A percentile compares a stretch with the other conserved stretches of the same genome.
phyloP scores from a whole-genome alignment of 768 basidiomycete species.

The Lepiota venenata region DNA sequence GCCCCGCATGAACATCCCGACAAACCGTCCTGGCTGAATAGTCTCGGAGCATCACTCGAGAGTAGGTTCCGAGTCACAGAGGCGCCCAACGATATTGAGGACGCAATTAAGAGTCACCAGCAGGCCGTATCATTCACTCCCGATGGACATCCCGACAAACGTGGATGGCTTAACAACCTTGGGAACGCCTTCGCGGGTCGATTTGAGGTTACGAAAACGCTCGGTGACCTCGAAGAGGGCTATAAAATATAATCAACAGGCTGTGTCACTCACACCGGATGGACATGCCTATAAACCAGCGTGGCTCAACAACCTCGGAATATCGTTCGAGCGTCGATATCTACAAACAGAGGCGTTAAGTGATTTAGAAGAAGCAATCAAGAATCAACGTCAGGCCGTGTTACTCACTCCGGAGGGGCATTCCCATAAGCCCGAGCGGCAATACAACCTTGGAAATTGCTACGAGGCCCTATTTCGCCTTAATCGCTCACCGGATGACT shows the following conservation, averaged over 20 bases:
- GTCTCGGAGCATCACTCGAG: neutral
- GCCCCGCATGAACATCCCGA: neutral
- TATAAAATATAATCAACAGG: conserved; percentile 11
- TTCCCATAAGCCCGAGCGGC: too few relatives aligned
- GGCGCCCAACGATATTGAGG: neutral
- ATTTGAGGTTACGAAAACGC: neutral
- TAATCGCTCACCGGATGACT: neutral
- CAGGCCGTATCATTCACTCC: neutral
- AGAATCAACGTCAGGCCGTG: conserved; percentile 7
- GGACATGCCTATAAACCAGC: conserved; percentile 6
- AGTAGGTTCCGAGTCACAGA: neutral
- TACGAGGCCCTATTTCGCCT: neutral
- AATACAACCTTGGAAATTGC: neutral
- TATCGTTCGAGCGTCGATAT: conserved; percentile 13
- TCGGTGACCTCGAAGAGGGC: conserved; percentile 14
- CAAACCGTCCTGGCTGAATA: neutral
- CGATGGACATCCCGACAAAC: neutral
- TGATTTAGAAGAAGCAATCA: conserved; percentile 14
- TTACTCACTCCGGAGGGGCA: conserved; percentile 15
- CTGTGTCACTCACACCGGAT: conserved; percentile 8
- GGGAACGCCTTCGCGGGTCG: neutral
- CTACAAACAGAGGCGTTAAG: neutral
- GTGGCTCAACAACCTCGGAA: conserved; percentile 12
- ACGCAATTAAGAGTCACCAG: neutral
- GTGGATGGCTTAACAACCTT: neutral